phyloP scores from a whole-genome alignment of 1,139 yeast species.

The Hansenula sp. region DNA sequence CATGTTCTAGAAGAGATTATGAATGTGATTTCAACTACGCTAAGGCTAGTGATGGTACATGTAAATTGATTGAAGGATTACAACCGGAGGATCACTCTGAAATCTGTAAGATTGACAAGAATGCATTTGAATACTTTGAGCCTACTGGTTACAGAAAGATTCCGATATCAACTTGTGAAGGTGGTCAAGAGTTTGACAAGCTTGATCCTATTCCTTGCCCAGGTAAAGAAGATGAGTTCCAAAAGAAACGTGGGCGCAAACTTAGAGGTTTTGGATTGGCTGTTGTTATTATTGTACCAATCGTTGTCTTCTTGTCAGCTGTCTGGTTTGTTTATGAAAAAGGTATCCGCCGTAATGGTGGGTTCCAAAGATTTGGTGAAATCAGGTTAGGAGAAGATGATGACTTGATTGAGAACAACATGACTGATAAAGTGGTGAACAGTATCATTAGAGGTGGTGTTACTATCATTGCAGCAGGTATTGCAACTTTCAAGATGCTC shows the following conservation, averaged over 20 bases:
- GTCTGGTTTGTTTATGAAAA: conserved; percentile 76
- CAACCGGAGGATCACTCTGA: conserved; percentile 62
- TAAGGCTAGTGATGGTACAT: conserved; percentile 74
- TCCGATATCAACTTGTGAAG: conserved; percentile 70
- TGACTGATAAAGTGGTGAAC: conserved; percentile 61
- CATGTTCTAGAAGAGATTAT: conserved; percentile 82
- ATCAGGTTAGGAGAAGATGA: conserved; percentile 81
- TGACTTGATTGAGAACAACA: conserved; percentile 59
- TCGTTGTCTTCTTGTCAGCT: conserved; percentile 49
- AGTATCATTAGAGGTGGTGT: conserved; percentile 58
- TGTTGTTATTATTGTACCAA: conserved; percentile 52
- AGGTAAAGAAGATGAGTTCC: conserved; percentile 70
- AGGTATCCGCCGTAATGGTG: conserved; percentile 77
- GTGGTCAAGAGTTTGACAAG: conserved; percentile 65
- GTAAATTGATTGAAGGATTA: conserved; percentile 73
- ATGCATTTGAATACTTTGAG: conserved; percentile 61
- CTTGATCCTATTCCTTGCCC: conserved; percentile 79
- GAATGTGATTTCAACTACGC: conserved; percentile 91
- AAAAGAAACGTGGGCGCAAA: conserved; percentile 50
- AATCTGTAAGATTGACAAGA: conserved; percentile 54
- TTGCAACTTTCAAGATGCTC: conserved; percentile 38
- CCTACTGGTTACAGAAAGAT: conserved; percentile 80
- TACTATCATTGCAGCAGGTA: conserved; percentile 38
- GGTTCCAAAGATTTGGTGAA: conserved; percentile 78
- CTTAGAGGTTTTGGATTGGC: conserved; percentile 50